phyloP scores from a whole-genome alignment of 106 monocot genomes.

The Gastrodia elata region DNA sequence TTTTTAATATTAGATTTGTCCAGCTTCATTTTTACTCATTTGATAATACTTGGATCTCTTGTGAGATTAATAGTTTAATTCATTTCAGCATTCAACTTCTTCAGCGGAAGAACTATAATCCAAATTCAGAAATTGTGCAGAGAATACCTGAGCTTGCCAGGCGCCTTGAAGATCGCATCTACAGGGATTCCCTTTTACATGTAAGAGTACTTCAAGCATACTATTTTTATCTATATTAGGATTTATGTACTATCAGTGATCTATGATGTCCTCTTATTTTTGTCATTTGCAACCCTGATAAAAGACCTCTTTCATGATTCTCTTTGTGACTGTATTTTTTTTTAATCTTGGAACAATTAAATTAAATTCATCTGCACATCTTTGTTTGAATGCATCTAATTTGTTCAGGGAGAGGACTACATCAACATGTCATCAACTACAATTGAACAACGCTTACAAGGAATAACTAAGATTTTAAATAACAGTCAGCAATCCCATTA shows the following conservation, averaged over 20 bases:
- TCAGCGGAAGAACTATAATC: constrained; percentile 20
- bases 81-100: constrained; percentile 18
- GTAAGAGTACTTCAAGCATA: constrained; percentile 9
- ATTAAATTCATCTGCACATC: neutral
- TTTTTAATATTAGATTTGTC: neutral
- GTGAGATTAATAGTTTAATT: neutral
- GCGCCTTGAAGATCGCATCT: constrained; percentile 45
- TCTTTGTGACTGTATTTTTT: neutral
- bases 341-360: neutral
- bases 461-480: constrained; percentile 27
- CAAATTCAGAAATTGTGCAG: constrained; percentile 21
- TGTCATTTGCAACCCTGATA: neutral
- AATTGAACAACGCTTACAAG: constrained; percentile 41
- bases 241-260: neutral
- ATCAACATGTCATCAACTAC: constrained; percentile 42
- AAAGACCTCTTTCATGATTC: neutral
- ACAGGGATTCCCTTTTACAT: constrained; percentile 41
- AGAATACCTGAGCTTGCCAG: constrained; percentile 42
- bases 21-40: neutral
- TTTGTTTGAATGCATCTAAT: neutral
- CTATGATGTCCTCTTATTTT: neutral
- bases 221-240: neutral
- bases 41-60: neutral
- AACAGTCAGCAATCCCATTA: constrained; percentile 30
- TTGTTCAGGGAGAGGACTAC: constrained; percentile 52